Conservation (phyloP, 768 basidiomycete genomes). For the Mycena capillaripes region DNA sequence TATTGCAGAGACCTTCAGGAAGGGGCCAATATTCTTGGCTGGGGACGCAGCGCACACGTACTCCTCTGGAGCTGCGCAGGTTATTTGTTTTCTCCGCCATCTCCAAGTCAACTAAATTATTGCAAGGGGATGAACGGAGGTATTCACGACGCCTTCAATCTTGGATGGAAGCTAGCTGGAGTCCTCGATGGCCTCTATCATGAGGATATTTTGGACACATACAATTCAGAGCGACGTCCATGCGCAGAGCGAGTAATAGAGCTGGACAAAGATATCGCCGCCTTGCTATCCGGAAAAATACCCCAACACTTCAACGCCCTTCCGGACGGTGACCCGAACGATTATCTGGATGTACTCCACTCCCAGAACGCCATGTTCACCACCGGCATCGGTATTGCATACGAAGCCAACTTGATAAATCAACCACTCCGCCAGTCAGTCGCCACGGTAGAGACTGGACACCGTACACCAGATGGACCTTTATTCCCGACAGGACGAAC, state of each 20-base stretch:
- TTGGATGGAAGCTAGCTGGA: constrained; percentile 28
- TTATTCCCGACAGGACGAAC: constrained; percentile 6
- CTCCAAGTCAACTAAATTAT: no score
- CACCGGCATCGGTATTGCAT: constrained; percentile 5
- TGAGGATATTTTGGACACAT: constrained; percentile 19
- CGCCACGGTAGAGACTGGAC: neutral
- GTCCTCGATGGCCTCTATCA: constrained; percentile 12
- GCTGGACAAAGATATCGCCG: constrained; percentile 15
- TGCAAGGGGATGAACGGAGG: no score
- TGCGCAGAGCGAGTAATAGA: constrained; percentile 8
- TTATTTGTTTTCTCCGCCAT: no score
- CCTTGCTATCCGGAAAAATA: constrained; percentile 17
- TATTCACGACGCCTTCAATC: constrained; percentile 1
- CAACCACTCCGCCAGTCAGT: no score
- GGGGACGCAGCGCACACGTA: no score
- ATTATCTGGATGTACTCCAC: constrained; percentile 4
- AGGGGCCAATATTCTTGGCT: no score
- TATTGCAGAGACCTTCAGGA: no score
- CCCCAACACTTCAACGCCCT: neutral
- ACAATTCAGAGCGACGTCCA: constrained; percentile 13
- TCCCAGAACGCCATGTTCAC: constrained; percentile 14
- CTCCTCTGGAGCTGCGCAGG: no score
- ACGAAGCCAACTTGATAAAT: neutral
- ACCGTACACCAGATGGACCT: constrained; percentile 11
- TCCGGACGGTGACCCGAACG: constrained; percentile 8